Base-by-base conservation (phyloP, 805 yeast species). In the Sporopachydermia lactativora region DNA sequence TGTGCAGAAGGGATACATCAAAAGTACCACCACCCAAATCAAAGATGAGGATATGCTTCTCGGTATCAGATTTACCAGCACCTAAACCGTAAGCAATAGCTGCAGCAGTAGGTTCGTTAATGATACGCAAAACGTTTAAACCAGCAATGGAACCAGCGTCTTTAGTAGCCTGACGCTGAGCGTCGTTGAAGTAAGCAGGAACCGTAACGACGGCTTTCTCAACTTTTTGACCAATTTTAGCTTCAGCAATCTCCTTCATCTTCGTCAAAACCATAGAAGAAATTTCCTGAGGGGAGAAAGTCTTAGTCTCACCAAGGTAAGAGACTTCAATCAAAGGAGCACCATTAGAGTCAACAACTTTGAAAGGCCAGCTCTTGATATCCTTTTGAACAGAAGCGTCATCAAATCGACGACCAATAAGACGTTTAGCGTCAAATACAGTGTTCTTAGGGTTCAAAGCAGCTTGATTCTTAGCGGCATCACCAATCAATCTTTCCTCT, bases 21-120 rank as follows among this genome's bases (percentile, higher is more conserved):
- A 85, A 85, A 58, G 96, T 85, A 73, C 96, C 96, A 68, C 96
- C 96, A 76, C 96, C 96, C 59, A 85, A 73, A 68, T 85, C 96
- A 73, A 85, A 85, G 58, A 85, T 85, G 59, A 85, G 72, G 47
- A 85, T 89, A 66, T 81, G 79, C 73, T 80, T 81, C 70, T 82
- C 94, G 57, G 75, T 77, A 62, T 73, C 74, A 60, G 77, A 72
- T 70, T 77, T 75, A 52, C 81, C 89, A 55, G 86, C 85, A 77
- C 89, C 95, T 48, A 88, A 74, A 68, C 96, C 96, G 70, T 86
- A 86, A 51, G 96, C 96, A 66, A 85, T 83, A 49, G 96, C 96
- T 50, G 96, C 96, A 40, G 96, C 96, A 48, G 96, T 85, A 56
- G 92, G 92, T 70, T 81, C 92, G 70, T 81, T 81, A 59, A 81